Evolutionary conservation across 208 protist genomes (phyloP).

Genomic region (Leptomonas pyrrhocoris): DNA sequence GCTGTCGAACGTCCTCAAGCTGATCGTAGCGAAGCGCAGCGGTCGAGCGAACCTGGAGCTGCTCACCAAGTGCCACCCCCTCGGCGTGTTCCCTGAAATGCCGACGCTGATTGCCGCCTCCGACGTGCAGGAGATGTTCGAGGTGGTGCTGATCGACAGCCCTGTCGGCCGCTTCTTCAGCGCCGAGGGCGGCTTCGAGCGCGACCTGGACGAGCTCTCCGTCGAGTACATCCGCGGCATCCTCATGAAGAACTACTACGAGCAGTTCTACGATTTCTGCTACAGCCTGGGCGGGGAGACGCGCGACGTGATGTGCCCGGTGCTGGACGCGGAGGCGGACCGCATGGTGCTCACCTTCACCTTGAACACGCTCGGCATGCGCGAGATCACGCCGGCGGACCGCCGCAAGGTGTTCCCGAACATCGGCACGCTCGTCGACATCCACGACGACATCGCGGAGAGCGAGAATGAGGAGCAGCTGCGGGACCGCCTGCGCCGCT

Average conservation of each 20-base stretch:
- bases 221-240: conserved; percentile 98
- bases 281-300: conserved; percentile 88
- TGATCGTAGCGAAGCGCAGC: conserved; percentile 89
- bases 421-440: conserved; percentile 88
- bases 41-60: conserved; percentile 86
- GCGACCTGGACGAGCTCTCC: conserved; percentile 91
- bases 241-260: conserved; percentile 98
- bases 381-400: conserved; percentile 79
- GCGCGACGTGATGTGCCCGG: conserved; percentile 87
- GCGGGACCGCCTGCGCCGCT: conserved; percentile 79
- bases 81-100: conserved; percentile 97
- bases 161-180: conserved; percentile 93
- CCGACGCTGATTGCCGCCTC: conserved; percentile 90
- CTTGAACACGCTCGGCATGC: conserved; percentile 96
- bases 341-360: conserved; percentile 97
- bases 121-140: conserved; percentile 95
- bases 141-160: conserved; percentile 97
- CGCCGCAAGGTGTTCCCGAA: conserved; percentile 88
- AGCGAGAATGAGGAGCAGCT: conserved; percentile 83
- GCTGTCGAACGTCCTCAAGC: conserved; percentile 94
- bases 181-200: conserved; percentile 75
- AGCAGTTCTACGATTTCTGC: conserved; percentile 98
- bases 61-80: conserved; percentile 97
- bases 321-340: conserved; percentile 97
- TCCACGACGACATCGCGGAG: conserved; percentile 88